Base-by-base conservation (phyloP, 2,329 filamentous ascomycete genomes). In the Aspergillus versicolor region DNA sequence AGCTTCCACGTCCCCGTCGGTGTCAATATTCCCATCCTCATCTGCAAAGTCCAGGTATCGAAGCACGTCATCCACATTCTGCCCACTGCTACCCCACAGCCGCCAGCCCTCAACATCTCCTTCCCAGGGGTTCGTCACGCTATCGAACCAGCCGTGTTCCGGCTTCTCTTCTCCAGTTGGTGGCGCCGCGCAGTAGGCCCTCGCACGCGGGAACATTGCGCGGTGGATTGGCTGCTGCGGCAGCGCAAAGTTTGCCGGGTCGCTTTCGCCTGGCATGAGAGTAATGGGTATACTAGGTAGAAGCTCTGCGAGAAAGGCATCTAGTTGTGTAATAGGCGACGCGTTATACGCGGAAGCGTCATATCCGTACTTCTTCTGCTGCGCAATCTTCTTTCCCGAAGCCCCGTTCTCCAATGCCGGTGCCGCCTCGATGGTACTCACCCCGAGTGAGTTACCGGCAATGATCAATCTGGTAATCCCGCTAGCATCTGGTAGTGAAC, bases 221-320 rank as follows among this genome's bases (percentile, higher is more conserved):
- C 90, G 81, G 73, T 99, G 94, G 49, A 99, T 89, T 1, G 91
- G 89, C 73, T 97, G 94, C 70, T 99, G 94, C 0, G 94, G 94
- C 27, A 96, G 85, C 61, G 90, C 89, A 52, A 90, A 86, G 69
- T 96, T 96, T 49, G 94, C 92, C 0, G 94, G 92, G 72, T 99
- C 95, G 32, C 84, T 82, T 15, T 83, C 84, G 15, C 94, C 94
- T 0, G 95, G 91, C 61, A 99, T 83, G 17, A 99, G 79, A 0
- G 94, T 99, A 53, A 99, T 81, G 3, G 94, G 92, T 24, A 99
- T 85, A 15, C 88, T 89, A 2, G 92, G 92, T 3, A 99, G 84
- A 12, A 99, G 80, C 46, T 88, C 83, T 1, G 88, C 81, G 34
- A 99, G 83, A 72, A 96, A 94, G 5, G 84, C 82, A 77, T 99